A percentile compares a stretch with the other conserved stretches of the same genome.
These are phyloP conservation scores for Mercurialis annua DNA, from an alignment of 345 rosid species.

Conservation along the genomic window DNA sequence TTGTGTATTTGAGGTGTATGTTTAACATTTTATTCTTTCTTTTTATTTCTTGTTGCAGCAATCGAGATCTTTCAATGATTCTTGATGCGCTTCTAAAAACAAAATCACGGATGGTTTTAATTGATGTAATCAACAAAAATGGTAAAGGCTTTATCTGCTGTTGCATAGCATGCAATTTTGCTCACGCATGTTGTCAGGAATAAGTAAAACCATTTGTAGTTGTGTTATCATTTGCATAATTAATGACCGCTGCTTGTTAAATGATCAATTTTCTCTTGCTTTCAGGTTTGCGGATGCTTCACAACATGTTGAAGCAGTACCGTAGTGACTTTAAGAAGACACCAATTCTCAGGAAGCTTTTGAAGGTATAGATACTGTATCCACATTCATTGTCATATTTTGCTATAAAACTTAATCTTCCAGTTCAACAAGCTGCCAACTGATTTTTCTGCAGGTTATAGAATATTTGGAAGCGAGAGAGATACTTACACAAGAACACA, in stretches of 20 bases:
- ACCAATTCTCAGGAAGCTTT: conserved; percentile 93
- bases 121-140: conserved; percentile 84
- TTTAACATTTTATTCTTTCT: conserved; percentile 12
- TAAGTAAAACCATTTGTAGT: not conserved
- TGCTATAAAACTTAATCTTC: not conserved
- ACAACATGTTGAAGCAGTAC: conserved; percentile 91
- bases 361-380: conserved; percentile 52
- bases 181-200: not conserved
- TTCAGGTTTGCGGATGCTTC: conserved; percentile 93
- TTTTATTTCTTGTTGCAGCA: conserved; percentile 54
- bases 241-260: conserved; percentile 18
- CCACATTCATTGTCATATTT: not conserved
- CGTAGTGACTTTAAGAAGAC: conserved; percentile 87
- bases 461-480: conserved; percentile 81
- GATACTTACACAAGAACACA: conserved; percentile 76
- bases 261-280: conserved; percentile 17
- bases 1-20: not conserved
- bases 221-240: conserved; percentile 15
- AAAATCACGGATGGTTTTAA: conserved; percentile 72
- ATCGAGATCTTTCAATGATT: conserved; percentile 97
- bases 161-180: conserved; percentile 8
- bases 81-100: conserved; percentile 98
- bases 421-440: not conserved
- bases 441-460: conserved; percentile 59
- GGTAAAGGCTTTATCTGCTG: conserved; percentile 42